Evolutionary conservation across 805 yeast genomes (phyloP).

Genomic region (Starmerella asiatica): DNA sequence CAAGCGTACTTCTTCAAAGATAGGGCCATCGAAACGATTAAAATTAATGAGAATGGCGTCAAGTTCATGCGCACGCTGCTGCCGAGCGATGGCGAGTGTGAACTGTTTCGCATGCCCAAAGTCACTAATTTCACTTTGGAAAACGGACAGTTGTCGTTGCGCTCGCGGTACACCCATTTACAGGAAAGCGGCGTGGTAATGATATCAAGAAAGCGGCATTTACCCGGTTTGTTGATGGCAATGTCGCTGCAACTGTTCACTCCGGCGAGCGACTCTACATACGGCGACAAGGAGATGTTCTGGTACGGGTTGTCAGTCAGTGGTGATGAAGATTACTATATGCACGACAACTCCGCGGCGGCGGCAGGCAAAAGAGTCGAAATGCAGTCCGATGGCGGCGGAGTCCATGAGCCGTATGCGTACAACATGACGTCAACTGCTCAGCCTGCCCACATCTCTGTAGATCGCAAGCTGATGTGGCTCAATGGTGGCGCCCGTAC

Average conservation of each 20-base stretch:
- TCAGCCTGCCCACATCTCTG: conserved; percentile 4
- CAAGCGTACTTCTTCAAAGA: conserved; percentile 6
- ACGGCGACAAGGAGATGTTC: conserved; percentile 10
- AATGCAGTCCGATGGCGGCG: neutral
- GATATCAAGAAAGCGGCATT: neutral
- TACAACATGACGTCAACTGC: neutral
- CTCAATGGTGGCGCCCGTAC: conserved; percentile 8
- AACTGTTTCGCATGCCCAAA: neutral
- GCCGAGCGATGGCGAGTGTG: neutral
- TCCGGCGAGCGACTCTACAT: neutral
- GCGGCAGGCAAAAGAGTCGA: neutral
- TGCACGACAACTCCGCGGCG: neutral
- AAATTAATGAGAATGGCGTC: neutral
- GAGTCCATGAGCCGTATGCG: neutral
- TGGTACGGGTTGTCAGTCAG: conserved; percentile 5
- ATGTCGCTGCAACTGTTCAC: neutral
- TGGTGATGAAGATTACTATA: neutral
- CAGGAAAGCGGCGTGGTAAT: conserved; percentile 6
- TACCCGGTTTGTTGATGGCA: conserved; percentile 2
- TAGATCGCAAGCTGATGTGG: conserved; percentile 1
- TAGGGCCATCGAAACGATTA: neutral
- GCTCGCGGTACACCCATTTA: neutral
- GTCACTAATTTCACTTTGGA: neutral
- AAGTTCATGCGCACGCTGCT: neutral
- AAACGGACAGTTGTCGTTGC: neutral